Evolutionary conservation across 2,329 filamentous ascomycete species (phyloP).

Genomic region (Arthrocladium fulminans): DNA sequence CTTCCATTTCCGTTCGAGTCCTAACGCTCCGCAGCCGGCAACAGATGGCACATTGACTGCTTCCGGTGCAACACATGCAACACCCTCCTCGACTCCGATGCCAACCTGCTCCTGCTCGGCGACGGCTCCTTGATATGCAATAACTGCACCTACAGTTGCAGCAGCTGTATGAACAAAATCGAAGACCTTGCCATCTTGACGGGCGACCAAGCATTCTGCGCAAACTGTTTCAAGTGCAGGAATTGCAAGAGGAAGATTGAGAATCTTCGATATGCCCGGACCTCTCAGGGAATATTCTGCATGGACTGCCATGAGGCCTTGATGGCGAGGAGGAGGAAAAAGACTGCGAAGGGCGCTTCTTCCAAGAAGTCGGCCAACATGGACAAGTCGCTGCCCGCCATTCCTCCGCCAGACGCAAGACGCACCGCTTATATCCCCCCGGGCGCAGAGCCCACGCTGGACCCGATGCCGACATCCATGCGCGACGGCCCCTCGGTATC

Average conservation of each 20-base stretch:
- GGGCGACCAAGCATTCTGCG: conserved; percentile 95
- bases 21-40: conserved; percentile 59
- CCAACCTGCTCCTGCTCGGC: conserved; percentile 90
- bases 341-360: conserved; percentile 30
- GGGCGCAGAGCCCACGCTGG: conserved; percentile 22
- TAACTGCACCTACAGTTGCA: conserved; percentile 98
- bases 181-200: conserved; percentile 96
- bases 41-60: conserved; percentile 97
- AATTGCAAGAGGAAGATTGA: conserved; percentile 99
- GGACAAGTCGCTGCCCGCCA: conserved; percentile 86
- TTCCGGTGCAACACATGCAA: conserved; percentile 95
- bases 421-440: conserved; percentile 16
- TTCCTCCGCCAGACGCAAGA: conserved; percentile 56
- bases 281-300: conserved; percentile 96
- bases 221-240: conserved; percentile 90
- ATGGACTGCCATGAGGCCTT: conserved; percentile 97
- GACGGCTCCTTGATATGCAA: conserved; percentile 98
- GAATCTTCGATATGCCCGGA: conserved; percentile 92
- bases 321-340: conserved; percentile 84
- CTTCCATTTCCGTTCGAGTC: conserved; percentile 10
- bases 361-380: conserved; percentile 48
- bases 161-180: conserved; percentile 92
- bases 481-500: conserved; percentile 17
- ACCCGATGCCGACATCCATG: conserved; percentile 43
- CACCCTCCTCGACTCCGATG: conserved; percentile 94